Conservation (phyloP, 345 rosid genomes). For the Physaria fendleri region DNA sequence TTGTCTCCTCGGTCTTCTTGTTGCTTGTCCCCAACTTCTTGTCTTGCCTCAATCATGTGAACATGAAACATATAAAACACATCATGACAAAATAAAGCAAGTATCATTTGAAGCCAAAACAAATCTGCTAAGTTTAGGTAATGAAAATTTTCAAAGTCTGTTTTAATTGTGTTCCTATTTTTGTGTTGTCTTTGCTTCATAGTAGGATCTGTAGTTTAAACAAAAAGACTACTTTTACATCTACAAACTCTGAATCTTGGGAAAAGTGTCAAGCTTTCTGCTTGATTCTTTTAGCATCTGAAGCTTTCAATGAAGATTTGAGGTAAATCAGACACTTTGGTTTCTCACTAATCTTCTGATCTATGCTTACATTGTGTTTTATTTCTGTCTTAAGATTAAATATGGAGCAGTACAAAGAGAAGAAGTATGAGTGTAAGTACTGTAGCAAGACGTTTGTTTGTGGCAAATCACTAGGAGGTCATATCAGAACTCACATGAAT, state of each 20-base stretch:
- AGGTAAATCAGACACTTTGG: conserved; percentile 16
- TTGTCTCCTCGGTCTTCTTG: too few species aligned
- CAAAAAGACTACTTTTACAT: conserved; percentile 28
- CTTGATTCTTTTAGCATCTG: conserved; percentile 16
- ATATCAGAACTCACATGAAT: conserved; percentile 73
- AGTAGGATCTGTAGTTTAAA: conserved; percentile 33
- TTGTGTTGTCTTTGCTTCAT: conserved; percentile 21
- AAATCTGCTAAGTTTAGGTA: conserved; percentile 32
- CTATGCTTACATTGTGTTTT: conserved; percentile 8
- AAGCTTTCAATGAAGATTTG: conserved; percentile 2
- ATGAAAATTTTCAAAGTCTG: conserved; percentile 27
- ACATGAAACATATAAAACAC: too few species aligned
- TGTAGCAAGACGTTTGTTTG: conserved; percentile 69
- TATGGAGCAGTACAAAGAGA: conserved; percentile 57
- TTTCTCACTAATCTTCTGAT: conserved; percentile 10
- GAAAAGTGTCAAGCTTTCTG: conserved; percentile 30
- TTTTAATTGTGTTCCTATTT: conserved; percentile 33
- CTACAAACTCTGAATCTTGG: conserved; percentile 14
- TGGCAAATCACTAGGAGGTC: conserved; percentile 89
- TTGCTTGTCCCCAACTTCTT: too few species aligned
- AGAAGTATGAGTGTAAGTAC: conserved; percentile 63
- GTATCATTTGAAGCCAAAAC: too few species aligned
- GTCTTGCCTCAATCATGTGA: too few species aligned
- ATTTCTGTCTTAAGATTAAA: too few species aligned
- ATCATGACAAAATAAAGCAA: too few species aligned